These are phyloP conservation scores for Tieghemiomyces parasiticus DNA, from an alignment of 192 early-diverging fungal species.

Conservation along the genomic window DNA sequence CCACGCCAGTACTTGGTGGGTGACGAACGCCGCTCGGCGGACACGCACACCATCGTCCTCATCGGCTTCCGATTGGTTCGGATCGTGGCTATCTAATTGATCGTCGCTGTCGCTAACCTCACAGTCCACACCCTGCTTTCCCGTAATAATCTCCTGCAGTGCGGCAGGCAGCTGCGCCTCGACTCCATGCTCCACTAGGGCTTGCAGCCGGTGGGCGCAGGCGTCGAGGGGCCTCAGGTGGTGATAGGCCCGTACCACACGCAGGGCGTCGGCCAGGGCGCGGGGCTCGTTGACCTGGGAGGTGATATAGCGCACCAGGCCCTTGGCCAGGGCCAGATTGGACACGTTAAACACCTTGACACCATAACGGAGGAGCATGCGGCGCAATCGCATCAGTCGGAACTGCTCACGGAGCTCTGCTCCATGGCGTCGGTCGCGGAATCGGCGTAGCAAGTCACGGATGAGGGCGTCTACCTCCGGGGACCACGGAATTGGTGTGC, in stretches of 20 bases:
- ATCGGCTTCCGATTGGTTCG: too few species aligned
- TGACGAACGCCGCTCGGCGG: slow-evolving; percentile 15
- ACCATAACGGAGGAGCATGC: slow-evolving; percentile 42
- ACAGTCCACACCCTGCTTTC: too few species aligned
- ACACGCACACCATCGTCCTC: slow-evolving; percentile 15
- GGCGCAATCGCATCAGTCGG: slow-evolving; percentile 42
- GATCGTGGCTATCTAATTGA: too few species aligned
- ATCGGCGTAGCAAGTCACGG: slow-evolving; percentile 4
- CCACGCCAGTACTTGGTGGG: slow-evolving; percentile 20
- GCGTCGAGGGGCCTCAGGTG: slow-evolving; percentile 34
- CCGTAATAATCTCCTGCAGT: too few species aligned
- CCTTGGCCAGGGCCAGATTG: slow-evolving; percentile 32
- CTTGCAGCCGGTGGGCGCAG: slow-evolving; percentile 33
- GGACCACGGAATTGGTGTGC: slow-evolving; percentile 50
- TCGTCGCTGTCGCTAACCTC: too few species aligned
- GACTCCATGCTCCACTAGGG: slow-evolving; percentile 28
- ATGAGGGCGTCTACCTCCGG: slow-evolving; percentile 27
- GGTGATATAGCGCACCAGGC: slow-evolving; percentile 36
- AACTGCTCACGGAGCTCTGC: slow-evolving; percentile 43
- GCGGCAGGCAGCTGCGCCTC: slow-evolving; percentile 9
- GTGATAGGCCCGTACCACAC: slow-evolving; percentile 43
- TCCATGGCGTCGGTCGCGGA: slow-evolving; percentile 13
- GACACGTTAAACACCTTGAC: slow-evolving; percentile 38
- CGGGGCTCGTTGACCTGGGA: slow-evolving; percentile 21
- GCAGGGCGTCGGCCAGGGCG: slow-evolving; percentile 41